A percentile compares a stretch with the other conserved stretches of the same genome.
Evolutionary conservation across 2,329 filamentous ascomycete species (phyloP).

Genomic region (Apiospora sp.): DNA sequence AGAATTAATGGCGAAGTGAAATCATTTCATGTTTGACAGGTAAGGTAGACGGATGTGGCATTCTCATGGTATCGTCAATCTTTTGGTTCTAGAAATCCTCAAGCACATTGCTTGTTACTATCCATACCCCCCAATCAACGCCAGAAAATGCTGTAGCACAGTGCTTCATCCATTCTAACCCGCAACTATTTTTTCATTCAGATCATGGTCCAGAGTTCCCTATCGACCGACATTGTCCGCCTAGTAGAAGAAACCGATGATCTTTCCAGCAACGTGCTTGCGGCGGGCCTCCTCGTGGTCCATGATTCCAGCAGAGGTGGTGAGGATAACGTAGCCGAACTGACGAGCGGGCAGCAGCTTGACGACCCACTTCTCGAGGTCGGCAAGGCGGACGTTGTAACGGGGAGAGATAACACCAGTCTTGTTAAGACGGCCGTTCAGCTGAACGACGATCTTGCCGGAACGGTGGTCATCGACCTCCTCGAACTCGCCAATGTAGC

Average conservation of each 20-base stretch:
- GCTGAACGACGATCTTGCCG: constrained; percentile 99
- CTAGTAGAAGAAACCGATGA: constrained; percentile 99
- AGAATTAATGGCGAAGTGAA: not conserved
- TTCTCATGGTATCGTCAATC: constrained; percentile 24
- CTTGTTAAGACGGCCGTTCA: constrained; percentile 99
- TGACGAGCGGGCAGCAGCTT: constrained; percentile 99
- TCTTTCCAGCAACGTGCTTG: constrained; percentile 99
- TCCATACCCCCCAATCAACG: constrained; percentile 38
- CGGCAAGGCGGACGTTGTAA: constrained; percentile 98
- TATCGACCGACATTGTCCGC: constrained; percentile 31
- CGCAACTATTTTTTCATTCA: constrained; percentile 29
- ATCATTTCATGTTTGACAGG: not conserved
- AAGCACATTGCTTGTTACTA: constrained; percentile 31
- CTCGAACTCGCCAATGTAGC: constrained; percentile 99
- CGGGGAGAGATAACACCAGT: constrained; percentile 98
- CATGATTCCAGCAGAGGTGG: constrained; percentile 99
- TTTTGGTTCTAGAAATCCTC: constrained; percentile 22
- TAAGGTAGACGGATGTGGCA: constrained; percentile 19
- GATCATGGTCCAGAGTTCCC: constrained; percentile 28
- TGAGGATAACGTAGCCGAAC: constrained; percentile 99
- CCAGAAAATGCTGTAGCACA: constrained; percentile 40
- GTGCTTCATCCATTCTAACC: constrained; percentile 20
- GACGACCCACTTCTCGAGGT: constrained; percentile 99
- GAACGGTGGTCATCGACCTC: constrained; percentile 99
- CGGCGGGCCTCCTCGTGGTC: constrained; percentile 99